phyloP scores from a whole-genome alignment of 768 basidiomycete genomes.

The Candolleomyces efflorescens region DNA sequence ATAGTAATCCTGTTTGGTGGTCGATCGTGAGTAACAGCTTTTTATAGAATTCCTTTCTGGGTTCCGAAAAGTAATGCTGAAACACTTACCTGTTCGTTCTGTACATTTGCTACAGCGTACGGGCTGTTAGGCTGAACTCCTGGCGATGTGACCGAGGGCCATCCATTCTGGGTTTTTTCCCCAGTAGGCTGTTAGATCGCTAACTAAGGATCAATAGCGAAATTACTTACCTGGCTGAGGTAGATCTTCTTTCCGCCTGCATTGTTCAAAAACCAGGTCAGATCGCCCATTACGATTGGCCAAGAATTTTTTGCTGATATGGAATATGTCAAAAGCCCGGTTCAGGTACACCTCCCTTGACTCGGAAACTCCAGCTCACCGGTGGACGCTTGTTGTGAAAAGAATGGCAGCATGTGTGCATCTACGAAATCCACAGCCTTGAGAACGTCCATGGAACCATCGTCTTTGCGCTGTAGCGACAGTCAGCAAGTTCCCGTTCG shows the following conservation, averaged over 20 bases:
- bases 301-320: slow-evolving; percentile 51
- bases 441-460: slow-evolving; percentile 51
- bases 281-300: slow-evolving; percentile 54
- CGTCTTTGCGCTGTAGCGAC: slow-evolving; percentile 31
- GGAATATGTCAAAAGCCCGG: neutral
- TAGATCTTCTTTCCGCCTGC: slow-evolving; percentile 72
- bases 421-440: slow-evolving; percentile 61
- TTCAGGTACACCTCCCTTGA: neutral
- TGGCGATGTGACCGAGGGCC: slow-evolving; percentile 62
- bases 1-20: slow-evolving; percentile 50
- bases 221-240: slow-evolving; percentile 52
- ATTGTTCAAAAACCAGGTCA: slow-evolving; percentile 65
- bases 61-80: neutral
- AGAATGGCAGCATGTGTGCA: slow-evolving; percentile 71
- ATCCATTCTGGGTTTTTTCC: slow-evolving; percentile 53
- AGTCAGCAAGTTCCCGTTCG: neutral
- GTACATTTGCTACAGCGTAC: slow-evolving; percentile 52
- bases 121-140: slow-evolving; percentile 65
- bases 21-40: neutral
- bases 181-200: neutral
- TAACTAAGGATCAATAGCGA: neutral
- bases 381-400: slow-evolving; percentile 50
- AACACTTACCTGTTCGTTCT: slow-evolving; percentile 57
- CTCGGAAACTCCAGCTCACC: slow-evolving; percentile 33
- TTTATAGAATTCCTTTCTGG: neutral